phyloP scores from a whole-genome alignment of 2,329 filamentous ascomycete genomes.

The Arthrobotrys entomopaga region DNA sequence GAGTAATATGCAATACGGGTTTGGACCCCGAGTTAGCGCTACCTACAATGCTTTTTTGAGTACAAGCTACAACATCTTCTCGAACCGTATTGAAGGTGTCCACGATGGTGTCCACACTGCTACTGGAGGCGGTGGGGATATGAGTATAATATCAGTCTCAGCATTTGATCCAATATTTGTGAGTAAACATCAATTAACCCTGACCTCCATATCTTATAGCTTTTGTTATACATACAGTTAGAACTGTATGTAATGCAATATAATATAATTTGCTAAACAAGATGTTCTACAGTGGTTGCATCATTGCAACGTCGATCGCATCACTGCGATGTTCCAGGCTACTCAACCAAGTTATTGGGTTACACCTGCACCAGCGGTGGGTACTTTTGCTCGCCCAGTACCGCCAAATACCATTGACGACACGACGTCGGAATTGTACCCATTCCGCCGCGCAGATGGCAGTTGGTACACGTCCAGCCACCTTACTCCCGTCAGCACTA shows the following conservation, averaged over 20 bases:
- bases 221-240: too few species aligned
- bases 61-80: constrained; percentile 55
- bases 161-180: constrained; percentile 59
- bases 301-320: constrained; percentile 58
- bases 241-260: too few species aligned
- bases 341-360: constrained; percentile 56
- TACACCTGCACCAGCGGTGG: constrained; percentile 44
- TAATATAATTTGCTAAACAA: neutral
- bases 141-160: constrained; percentile 66
- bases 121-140: constrained; percentile 67
- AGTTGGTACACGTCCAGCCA: constrained; percentile 40
- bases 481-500: constrained; percentile 40
- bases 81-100: constrained; percentile 62
- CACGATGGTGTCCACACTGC: constrained; percentile 67
- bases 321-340: constrained; percentile 59
- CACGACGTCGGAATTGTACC: constrained; percentile 34
- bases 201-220: too few species aligned
- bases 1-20: constrained; percentile 32
- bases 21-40: constrained; percentile 21
- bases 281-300: constrained; percentile 17
- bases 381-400: constrained; percentile 46
- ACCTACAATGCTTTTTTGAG: constrained; percentile 50
- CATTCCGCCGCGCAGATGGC: constrained; percentile 50
- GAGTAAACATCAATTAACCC: too few species aligned
- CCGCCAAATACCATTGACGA: constrained; percentile 45